These are phyloP conservation scores for Cytospora mali DNA, from an alignment of 2,329 filamentous ascomycete species.

Conservation along the genomic window DNA sequence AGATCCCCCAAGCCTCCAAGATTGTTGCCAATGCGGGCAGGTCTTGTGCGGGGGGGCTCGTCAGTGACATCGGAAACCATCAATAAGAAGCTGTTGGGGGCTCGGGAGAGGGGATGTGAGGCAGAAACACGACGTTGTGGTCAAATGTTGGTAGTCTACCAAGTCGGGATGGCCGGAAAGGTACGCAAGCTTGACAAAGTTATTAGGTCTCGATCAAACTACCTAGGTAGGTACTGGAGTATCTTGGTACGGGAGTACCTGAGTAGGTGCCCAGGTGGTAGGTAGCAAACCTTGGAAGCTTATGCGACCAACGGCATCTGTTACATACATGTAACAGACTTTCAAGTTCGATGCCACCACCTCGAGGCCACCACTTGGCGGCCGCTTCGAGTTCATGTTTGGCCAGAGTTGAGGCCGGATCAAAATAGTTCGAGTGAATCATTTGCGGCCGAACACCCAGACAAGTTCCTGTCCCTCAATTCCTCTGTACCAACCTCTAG, in stretches of 20 bases:
- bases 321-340: constrained; percentile 13
- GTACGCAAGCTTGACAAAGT: constrained; percentile 10
- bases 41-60: constrained; percentile 13
- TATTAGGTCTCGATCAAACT: constrained; percentile 7
- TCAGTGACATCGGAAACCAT: background rate
- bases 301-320: constrained; percentile 17
- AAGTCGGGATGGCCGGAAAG: background rate
- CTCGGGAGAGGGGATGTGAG: constrained; percentile 8
- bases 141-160: constrained; percentile 12
- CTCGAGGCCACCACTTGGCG: constrained; percentile 3
- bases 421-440: constrained; percentile 18
- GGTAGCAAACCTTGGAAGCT: background rate
- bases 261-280: background rate
- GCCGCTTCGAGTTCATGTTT: constrained; percentile 7
- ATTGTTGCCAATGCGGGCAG: constrained; percentile 4
- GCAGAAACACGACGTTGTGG: constrained; percentile 14
- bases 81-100: background rate
- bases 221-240: constrained; percentile 6
- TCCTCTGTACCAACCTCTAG: background rate
- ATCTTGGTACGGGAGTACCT: too few relatives aligned
- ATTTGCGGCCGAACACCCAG: constrained; percentile 3
- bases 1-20: constrained; percentile 9
- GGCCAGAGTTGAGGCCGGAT: constrained; percentile 6
- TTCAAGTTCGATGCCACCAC: constrained; percentile 2
- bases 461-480: background rate